Conservation (phyloP, 495 filamentous ascomycete genomes). For the Viridothelium virens region DNA sequence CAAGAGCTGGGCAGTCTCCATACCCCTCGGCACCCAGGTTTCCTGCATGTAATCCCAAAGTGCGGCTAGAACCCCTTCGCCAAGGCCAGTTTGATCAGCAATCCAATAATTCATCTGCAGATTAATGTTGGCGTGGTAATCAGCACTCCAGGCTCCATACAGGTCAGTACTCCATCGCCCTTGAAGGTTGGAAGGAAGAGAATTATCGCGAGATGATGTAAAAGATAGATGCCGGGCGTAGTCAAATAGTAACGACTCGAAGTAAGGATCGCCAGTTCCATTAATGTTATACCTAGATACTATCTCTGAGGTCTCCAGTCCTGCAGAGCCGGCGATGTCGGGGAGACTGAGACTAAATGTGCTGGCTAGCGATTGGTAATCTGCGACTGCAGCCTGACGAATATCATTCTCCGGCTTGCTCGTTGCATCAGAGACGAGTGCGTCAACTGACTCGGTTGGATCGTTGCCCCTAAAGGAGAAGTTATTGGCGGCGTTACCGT, state of each 20-base stretch:
- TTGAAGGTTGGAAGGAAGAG: conserved; percentile 43
- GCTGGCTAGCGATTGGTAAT: conserved; percentile 35
- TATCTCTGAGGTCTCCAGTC: conserved; percentile 35
- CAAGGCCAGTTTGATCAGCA: conserved; percentile 37
- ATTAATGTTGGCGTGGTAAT: conserved; percentile 48
- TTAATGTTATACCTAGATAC: conserved; percentile 32
- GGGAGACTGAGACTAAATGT: conserved; percentile 39
- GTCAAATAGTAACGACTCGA: conserved; percentile 21
- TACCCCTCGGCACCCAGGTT: conserved; percentile 45
- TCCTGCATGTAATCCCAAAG: conserved; percentile 44
- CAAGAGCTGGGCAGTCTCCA: conserved; percentile 42
- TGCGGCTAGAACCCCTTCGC: conserved; percentile 25
- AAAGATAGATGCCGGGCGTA: conserved; percentile 37
- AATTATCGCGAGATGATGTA: conserved; percentile 35
- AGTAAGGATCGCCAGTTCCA: conserved; percentile 20
- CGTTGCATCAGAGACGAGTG: conserved; percentile 29
- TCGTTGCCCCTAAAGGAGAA: conserved; percentile 44
- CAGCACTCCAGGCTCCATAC: conserved; percentile 39
- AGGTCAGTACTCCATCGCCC: conserved; percentile 38
- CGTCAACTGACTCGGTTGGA: conserved; percentile 34
- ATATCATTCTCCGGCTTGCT: conserved; percentile 30
- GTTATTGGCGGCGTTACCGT: conserved; percentile 36
- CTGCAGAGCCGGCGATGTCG: conserved; percentile 33
- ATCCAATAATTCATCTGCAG: conserved; percentile 48
- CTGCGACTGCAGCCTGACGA: conserved; percentile 35